Evolutionary conservation across 805 yeast species (phyloP).

Genomic region (Yueomyces sinensis): DNA sequence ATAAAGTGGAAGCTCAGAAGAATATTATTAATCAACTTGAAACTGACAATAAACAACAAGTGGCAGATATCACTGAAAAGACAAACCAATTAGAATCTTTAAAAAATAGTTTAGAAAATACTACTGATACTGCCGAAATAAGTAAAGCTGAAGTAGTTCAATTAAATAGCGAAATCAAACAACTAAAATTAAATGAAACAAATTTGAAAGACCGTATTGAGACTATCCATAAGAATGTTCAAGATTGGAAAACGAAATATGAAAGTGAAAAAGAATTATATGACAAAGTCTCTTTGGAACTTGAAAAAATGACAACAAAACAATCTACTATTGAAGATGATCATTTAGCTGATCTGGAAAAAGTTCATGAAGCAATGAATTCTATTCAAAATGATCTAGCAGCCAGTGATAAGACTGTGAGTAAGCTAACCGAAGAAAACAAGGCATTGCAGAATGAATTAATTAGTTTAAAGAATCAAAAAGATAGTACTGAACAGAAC

Average conservation of each 20-base stretch:
- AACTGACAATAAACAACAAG: conserved; percentile 1
- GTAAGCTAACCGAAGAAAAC: conserved; percentile 17
- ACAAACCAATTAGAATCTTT: conserved; percentile 7
- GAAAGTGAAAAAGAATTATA: conserved; percentile 8
- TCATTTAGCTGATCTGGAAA: conserved; percentile 26
- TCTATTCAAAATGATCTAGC: conserved; percentile 21
- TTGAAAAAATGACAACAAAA: conserved; percentile 18
- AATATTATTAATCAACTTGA: conserved; percentile 1
- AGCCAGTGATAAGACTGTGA: conserved; percentile 17
- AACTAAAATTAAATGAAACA: conserved; percentile 18
- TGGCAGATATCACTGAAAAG: conserved; percentile 10
- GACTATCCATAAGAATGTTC: conserved; percentile 21
- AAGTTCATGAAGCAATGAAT: conserved; percentile 24
- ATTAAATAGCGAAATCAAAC: conserved; percentile 22
- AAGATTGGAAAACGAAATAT: conserved; percentile 13
- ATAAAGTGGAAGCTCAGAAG: conserved; percentile 2
- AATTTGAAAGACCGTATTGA: conserved; percentile 19
- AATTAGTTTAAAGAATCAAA: conserved; percentile 13
- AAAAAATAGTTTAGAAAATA: conserved; percentile 13
- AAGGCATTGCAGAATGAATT: conserved; percentile 13
- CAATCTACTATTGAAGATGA: conserved; percentile 21
- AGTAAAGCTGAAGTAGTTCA: conserved; percentile 26
- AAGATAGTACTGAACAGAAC: conserved; percentile 2
- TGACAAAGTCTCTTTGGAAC: conserved; percentile 12
- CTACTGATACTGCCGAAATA: conserved; percentile 24